Evolutionary conservation across 1,139 yeast genomes (phyloP).

Genomic region (Keqinozyma sinolaborantium): DNA sequence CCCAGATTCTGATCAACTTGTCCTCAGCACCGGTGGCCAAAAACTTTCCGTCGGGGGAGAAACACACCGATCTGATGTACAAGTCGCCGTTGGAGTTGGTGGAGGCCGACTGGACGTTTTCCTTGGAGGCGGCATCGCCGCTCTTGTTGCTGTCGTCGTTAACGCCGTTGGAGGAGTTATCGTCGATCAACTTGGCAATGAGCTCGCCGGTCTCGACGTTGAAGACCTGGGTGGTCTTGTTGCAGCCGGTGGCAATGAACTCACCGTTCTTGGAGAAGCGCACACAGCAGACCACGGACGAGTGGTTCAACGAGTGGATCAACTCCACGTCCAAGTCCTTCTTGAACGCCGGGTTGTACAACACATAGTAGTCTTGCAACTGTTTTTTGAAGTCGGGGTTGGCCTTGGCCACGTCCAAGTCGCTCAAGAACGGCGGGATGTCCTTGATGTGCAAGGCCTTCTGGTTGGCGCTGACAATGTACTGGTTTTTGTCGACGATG

Average conservation of each 20-base stretch:
- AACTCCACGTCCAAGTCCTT: slow-evolving; percentile 76
- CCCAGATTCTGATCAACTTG: slow-evolving; percentile 96
- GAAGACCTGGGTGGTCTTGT: slow-evolving; percentile 92
- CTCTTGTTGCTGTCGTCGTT: slow-evolving; percentile 31
- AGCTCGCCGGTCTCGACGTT: slow-evolving; percentile 90
- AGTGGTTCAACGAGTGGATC: slow-evolving; percentile 86
- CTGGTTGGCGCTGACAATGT: slow-evolving; percentile 40
- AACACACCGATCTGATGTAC: slow-evolving; percentile 92
- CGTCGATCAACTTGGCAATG: slow-evolving; percentile 85
- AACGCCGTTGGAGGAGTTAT: slow-evolving; percentile 44
- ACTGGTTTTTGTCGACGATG: slow-evolving; percentile 40
- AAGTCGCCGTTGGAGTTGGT: slow-evolving; percentile 68
- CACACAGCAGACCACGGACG: slow-evolving; percentile 95
- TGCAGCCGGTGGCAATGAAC: slow-evolving; percentile 94
- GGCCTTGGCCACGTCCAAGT: slow-evolving; percentile 75
- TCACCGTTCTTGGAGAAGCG: slow-evolving; percentile 91
- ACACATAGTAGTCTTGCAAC: slow-evolving; percentile 81
- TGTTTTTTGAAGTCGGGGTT: slow-evolving; percentile 80
- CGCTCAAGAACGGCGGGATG: slow-evolving; percentile 78
- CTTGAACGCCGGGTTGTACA: slow-evolving; percentile 82
- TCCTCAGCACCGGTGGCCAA: slow-evolving; percentile 99
- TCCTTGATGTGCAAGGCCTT: slow-evolving; percentile 63
- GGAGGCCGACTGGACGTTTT: slow-evolving; percentile 21
- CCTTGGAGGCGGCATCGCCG: slow-evolving; percentile 24
- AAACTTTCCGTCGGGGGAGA: slow-evolving; percentile 93